Conservation (phyloP, 129 eudicot species). For the Gnaphalium uliginosum region DNA sequence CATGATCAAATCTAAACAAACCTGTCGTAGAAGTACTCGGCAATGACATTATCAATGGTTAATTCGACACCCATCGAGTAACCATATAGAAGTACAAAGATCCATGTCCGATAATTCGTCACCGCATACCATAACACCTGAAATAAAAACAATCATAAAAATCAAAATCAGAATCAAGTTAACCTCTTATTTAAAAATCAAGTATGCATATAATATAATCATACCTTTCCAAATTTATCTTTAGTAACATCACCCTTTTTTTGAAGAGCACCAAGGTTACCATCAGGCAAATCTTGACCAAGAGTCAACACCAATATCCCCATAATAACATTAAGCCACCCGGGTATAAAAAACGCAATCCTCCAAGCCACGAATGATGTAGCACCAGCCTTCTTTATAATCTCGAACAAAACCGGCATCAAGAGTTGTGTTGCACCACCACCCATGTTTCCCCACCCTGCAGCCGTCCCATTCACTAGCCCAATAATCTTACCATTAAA, state of each 20-base stretch:
- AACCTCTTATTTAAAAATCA: background rate
- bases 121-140: conserved; percentile 66
- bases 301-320: conserved; percentile 55
- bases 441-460: conserved; percentile 76
- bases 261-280: conserved; percentile 51
- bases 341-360: conserved; percentile 61
- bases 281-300: conserved; percentile 73
- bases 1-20: conserved; percentile 9
- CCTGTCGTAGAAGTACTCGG: conserved; percentile 72
- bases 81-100: conserved; percentile 63
- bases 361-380: conserved; percentile 63
- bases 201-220: background rate
- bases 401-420: conserved; percentile 56
- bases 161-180: background rate
- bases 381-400: conserved; percentile 44
- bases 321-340: conserved; percentile 55
- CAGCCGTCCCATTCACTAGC: conserved; percentile 56
- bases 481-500: conserved; percentile 57
- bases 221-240: conserved; percentile 60
- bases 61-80: conserved; percentile 67
- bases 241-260: conserved; percentile 47
- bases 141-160: conserved; percentile 1
- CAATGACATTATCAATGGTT: conserved; percentile 60
- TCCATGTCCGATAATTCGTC: conserved; percentile 69
- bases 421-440: conserved; percentile 63